Conservation (phyloP, 2,329 filamentous ascomycete genomes). For the Dendrostoma leiphaemia region DNA sequence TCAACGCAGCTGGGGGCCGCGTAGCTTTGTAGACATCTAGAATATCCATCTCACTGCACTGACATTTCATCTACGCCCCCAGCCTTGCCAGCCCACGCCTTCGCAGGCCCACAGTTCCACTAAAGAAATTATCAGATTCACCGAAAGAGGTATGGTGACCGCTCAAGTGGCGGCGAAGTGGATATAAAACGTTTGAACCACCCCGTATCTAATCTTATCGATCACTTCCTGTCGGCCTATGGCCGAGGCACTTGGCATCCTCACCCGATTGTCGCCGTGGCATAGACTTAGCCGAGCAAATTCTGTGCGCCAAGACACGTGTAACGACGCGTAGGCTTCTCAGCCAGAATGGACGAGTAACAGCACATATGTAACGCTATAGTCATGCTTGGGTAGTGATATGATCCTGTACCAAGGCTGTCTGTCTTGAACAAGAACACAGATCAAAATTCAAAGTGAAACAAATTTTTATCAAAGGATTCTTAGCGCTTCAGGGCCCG, state of each 20-base stretch:
- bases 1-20: not conserved
- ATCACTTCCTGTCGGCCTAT: not conserved
- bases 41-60: not conserved
- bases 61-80: not conserved
- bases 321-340: too few species aligned
- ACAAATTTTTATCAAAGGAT: too few species aligned
- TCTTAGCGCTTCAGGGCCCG: too few species aligned
- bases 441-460: too few species aligned
- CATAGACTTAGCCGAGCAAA: not conserved
- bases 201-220: conserved; percentile 13
- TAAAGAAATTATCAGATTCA: not conserved
- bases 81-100: not conserved
- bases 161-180: not conserved
- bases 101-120: not conserved
- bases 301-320: conserved; percentile 2
- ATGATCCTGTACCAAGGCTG: too few species aligned
- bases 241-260: not conserved
- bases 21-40: not conserved
- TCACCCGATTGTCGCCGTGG: not conserved
- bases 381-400: too few species aligned
- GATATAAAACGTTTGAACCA: not conserved
- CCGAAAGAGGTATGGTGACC: not conserved
- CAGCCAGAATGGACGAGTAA: too few species aligned
- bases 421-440: too few species aligned
- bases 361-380: too few species aligned